These are phyloP conservation scores for Polyplosphaeria fusca DNA, from an alignment of 495 filamentous ascomycete species.

Conservation along the genomic window DNA sequence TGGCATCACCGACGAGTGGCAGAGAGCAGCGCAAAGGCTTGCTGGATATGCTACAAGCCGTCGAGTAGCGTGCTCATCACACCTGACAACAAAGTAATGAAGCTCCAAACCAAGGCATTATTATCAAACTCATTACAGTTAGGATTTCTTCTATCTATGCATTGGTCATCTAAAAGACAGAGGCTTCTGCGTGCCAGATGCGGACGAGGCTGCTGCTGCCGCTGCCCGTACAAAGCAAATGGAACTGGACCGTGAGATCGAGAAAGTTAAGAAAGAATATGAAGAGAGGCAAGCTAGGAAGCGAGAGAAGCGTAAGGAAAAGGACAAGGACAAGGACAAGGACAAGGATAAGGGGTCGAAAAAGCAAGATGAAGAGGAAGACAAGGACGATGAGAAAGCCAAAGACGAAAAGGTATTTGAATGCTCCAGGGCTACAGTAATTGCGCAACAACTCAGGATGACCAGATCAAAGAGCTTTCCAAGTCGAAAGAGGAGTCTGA, in stretches of 20 bases:
- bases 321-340: slow-evolving; percentile 40
- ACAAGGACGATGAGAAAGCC: slow-evolving; percentile 50
- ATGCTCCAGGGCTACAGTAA: no score
- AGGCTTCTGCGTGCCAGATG: slow-evolving; percentile 74
- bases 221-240: slow-evolving; percentile 56
- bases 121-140: slow-evolving; percentile 13
- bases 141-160: slow-evolving; percentile 97
- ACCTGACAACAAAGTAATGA: slow-evolving; percentile 77
- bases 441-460: no score
- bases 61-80: slow-evolving; percentile 85
- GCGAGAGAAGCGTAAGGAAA: slow-evolving; percentile 55
- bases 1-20: slow-evolving; percentile 89
- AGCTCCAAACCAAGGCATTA: not conserved
- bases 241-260: slow-evolving; percentile 45
- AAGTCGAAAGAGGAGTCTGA: slow-evolving; percentile 33
- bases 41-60: slow-evolving; percentile 87
- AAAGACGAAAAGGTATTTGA: slow-evolving; percentile 44
- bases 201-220: slow-evolving; percentile 66
- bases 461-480: slow-evolving; percentile 38
- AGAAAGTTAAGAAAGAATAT: slow-evolving; percentile 77
- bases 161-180: slow-evolving; percentile 78
- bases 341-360: slow-evolving; percentile 36
- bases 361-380: slow-evolving; percentile 42
- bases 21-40: slow-evolving; percentile 74
- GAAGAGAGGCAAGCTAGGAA: slow-evolving; percentile 76